Conservation (phyloP, 441 rosid species). For the Pelargonium myrrhifolium region DNA sequence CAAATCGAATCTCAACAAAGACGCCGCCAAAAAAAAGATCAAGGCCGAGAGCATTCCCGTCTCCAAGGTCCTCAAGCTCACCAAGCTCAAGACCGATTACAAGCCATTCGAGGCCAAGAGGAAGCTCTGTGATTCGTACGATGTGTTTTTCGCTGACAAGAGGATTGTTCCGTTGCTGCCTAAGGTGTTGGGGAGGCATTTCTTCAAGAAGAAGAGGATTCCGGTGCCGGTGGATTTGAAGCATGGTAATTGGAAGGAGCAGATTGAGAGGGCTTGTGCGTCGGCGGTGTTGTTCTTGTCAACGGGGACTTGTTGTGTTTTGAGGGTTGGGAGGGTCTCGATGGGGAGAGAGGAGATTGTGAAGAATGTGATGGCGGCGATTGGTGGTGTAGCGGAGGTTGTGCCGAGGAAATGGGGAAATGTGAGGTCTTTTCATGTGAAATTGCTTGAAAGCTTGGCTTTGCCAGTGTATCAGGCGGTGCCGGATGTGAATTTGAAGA, state of each 20-base stretch:
- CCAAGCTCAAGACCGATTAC: conserved; percentile 57
- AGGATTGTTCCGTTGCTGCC: conserved; percentile 63
- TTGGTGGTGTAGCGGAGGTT: conserved; percentile 52
- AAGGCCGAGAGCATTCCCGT: conserved; percentile 58
- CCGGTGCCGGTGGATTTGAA: conserved; percentile 68
- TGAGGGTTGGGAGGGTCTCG: conserved; percentile 62
- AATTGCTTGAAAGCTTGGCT: conserved; percentile 69
- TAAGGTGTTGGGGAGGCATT: conserved; percentile 76
- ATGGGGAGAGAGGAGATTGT: conserved; percentile 43
- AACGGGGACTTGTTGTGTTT: conserved; percentile 72
- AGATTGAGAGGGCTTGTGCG: conserved; percentile 56
- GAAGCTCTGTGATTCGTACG: conserved; percentile 55
- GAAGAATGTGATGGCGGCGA: conserved; percentile 57
- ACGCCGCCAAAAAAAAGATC: conserved; percentile 58
- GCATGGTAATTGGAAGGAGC: conserved; percentile 89
- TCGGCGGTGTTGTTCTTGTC: conserved; percentile 67
- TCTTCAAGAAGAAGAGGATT: conserved; percentile 68
- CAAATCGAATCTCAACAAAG: conserved; percentile 62
- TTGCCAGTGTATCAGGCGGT: conserved; percentile 73
- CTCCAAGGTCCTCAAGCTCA: conserved; percentile 62
- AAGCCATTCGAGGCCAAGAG: conserved; percentile 56
- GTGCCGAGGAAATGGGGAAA: conserved; percentile 71
- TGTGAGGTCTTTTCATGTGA: conserved; percentile 76
- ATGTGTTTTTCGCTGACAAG: conserved; percentile 55
- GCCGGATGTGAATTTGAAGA: conserved; percentile 70